Evolutionary conservation across 306 rosid species (phyloP), one percentile per base, ranked within the genome.

Genomic region (Heteromeles arbutifolia): DNA sequence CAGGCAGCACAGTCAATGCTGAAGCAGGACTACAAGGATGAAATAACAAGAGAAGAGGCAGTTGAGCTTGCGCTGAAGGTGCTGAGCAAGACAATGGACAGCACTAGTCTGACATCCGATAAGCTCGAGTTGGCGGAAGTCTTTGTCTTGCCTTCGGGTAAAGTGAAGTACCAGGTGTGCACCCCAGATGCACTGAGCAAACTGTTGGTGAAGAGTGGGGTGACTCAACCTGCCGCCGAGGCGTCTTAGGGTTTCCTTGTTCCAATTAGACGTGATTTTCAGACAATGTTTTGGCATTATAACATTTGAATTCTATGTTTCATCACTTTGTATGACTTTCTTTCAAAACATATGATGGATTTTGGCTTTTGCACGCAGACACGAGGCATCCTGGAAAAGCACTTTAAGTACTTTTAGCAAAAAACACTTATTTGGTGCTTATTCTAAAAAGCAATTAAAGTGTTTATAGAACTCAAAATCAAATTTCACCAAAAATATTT

Each of bases 1-100:
- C 86, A 83, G 74, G 83, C 86, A 21, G 86, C 86, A 34, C 86
- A 83, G 68, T 83, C 86, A 3, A 83, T 83, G 86, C 83, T 83
- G 22, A 83, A 83, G 77, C 86, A 83, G 75, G 86, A 83, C 71
- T 83, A 83, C 80, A 83, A 83, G 78, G 86, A 83, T 71, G 83
- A 83, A 24, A 74, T 83, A 52, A 83, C 83, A 6, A 79, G 86
- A n/a, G 86, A 83, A 71, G 86, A 79, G 86, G 83, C 83, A 4
- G 76, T 83, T 31, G 78, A 83, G 78, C 83, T 83, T 39, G 86
- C 86, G 21, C 75, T 83, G 45, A 83, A 83, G 83, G 86, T 83
- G 28, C 83, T 83, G 15, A 83, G 86, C 44, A 83, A 83, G 73
- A 83, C 86, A 29, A 83, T 83, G 86, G 86, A 83, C 75, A 83